These are phyloP conservation scores for Lodderomyces margitis DNA, from an alignment of 1,139 yeast species.

Conservation along the genomic window DNA sequence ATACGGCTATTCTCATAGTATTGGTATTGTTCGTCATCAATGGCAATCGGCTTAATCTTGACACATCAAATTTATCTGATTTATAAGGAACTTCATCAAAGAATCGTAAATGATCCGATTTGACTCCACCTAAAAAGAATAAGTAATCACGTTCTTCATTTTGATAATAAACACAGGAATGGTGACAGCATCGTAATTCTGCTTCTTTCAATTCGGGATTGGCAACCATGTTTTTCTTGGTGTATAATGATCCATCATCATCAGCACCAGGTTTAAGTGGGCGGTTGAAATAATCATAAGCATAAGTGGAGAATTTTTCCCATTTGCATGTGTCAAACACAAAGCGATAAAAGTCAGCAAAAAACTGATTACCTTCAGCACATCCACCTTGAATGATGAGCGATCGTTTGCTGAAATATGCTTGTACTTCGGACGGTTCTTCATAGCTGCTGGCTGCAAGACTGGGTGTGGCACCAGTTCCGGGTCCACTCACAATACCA, in stretches of 20 bases:
- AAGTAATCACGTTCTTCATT: slow-evolving; percentile 37
- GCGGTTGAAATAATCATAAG: slow-evolving; percentile 35
- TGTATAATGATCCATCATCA: slow-evolving; percentile 22
- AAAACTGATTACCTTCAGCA: slow-evolving; percentile 28
- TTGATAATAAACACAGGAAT: slow-evolving; percentile 35
- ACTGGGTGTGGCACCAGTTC: slow-evolving; percentile 3
- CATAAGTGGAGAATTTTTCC: slow-evolving; percentile 33
- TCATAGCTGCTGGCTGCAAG: slow-evolving; percentile 5
- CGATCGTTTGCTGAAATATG: slow-evolving; percentile 28
- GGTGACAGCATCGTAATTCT: slow-evolving; percentile 45
- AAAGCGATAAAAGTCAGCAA: slow-evolving; percentile 36
- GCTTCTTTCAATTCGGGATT: slow-evolving; percentile 38
- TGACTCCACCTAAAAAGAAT: slow-evolving; percentile 43
- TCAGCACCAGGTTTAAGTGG: slow-evolving; percentile 30
- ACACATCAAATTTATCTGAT: slow-evolving; percentile 37
- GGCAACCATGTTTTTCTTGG: slow-evolving; percentile 25
- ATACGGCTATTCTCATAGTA: slow-evolving; percentile 34
- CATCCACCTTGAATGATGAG: slow-evolving; percentile 46
- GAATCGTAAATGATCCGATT: slow-evolving; percentile 35
- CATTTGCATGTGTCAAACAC: slow-evolving; percentile 36
- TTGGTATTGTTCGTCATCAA: slow-evolving; percentile 29
- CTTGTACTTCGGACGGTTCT: slow-evolving; percentile 16
- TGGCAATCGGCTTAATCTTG: slow-evolving; percentile 32
- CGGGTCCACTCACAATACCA: slow-evolving; percentile 4
- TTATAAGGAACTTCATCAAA: slow-evolving; percentile 31